Conservation (phyloP, 1,284 basidiomycete species). For the Rhodotorula sp. region DNA sequence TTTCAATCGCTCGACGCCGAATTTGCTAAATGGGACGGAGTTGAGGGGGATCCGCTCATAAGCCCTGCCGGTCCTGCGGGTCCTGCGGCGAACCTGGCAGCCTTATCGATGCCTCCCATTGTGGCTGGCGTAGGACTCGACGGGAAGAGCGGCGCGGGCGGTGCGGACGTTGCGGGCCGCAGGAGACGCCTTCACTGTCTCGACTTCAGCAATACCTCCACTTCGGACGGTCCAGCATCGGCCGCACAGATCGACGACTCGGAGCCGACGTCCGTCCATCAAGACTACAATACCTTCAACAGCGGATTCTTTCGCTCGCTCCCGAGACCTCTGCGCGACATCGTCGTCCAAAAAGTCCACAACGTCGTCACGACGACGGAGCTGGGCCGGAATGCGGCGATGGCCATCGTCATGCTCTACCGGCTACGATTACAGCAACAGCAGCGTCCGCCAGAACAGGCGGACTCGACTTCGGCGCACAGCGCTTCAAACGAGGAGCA, state of each 20-base stretch:
- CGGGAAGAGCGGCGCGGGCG: no score
- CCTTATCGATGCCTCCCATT: no score
- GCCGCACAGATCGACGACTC: neutral
- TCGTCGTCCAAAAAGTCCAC: slow-evolving; percentile 16
- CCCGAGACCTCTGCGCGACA: slow-evolving; percentile 34
- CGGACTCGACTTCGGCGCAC: neutral
- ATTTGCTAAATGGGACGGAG: slow-evolving; percentile 17
- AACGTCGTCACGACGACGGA: slow-evolving; percentile 24
- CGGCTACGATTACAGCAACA: slow-evolving; percentile 21
- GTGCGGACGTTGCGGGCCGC: no score
- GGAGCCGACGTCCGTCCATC: no score
- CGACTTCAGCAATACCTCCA: neutral
- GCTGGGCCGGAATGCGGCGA: slow-evolving; percentile 17
- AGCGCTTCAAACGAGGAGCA: slow-evolving; percentile 1
- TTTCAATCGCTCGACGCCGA: slow-evolving; percentile 23
- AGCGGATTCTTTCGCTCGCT: slow-evolving; percentile 33
- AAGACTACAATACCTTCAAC: slow-evolving; percentile 30
- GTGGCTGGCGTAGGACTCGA: no score
- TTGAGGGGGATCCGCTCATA: neutral
- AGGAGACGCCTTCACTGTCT: neutral
- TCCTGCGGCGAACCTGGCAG: neutral
- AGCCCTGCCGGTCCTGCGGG: neutral
- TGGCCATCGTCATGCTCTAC: slow-evolving; percentile 33
- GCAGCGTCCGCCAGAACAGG: neutral
- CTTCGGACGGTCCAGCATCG: no score